A percentile compares a stretch with the other conserved stretches of the same genome.
Conservation (phyloP, 2,329 filamentous ascomycete species). For the Cordyceps sp. region DNA sequence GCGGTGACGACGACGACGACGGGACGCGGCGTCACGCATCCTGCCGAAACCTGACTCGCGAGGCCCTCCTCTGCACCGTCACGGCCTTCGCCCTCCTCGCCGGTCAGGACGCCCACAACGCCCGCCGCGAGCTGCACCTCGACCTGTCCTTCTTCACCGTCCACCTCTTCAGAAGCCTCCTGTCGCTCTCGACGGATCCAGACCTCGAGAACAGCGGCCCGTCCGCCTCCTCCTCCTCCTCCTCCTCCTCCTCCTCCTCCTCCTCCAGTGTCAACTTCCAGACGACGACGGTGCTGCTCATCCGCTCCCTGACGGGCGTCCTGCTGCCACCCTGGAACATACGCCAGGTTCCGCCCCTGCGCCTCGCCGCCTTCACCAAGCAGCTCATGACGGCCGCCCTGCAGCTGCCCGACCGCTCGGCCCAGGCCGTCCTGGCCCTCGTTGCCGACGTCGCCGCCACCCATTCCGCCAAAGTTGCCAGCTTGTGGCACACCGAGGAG, state of each 20-base stretch:
- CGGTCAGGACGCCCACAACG: constrained; percentile 81
- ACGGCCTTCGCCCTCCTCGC: constrained; percentile 94
- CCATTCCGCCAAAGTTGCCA: constrained; percentile 65
- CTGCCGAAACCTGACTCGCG: constrained; percentile 61
- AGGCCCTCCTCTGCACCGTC: constrained; percentile 83
- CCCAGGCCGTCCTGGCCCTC: constrained; percentile 62
- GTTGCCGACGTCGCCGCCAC: constrained; percentile 63
- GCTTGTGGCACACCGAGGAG: constrained; percentile 93
- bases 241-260: constrained; percentile 22
- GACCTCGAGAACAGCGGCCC: constrained; percentile 65
- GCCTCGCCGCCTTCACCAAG: constrained; percentile 86
- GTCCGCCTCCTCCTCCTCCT: constrained; percentile 11
- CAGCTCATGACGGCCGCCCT: constrained; percentile 69
- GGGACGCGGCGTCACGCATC: constrained; percentile 29
- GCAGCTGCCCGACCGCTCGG: constrained; percentile 81
- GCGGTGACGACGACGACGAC: constrained; percentile 25
- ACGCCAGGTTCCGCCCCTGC: constrained; percentile 60
- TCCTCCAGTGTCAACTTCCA: constrained; percentile 72
- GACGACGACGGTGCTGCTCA: constrained; percentile 81
- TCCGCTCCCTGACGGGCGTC: constrained; percentile 69
- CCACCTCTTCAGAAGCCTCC: constrained; percentile 76
- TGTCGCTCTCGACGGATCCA: constrained; percentile 61
- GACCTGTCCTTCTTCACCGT: constrained; percentile 93
- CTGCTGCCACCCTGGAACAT: constrained; percentile 62
- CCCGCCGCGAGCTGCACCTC: constrained; percentile 64